Evolutionary conservation across 2,329 filamentous ascomycete species (phyloP), one percentile per base, ranked within the genome.

Genomic region (Grosmannia clavigera): DNA sequence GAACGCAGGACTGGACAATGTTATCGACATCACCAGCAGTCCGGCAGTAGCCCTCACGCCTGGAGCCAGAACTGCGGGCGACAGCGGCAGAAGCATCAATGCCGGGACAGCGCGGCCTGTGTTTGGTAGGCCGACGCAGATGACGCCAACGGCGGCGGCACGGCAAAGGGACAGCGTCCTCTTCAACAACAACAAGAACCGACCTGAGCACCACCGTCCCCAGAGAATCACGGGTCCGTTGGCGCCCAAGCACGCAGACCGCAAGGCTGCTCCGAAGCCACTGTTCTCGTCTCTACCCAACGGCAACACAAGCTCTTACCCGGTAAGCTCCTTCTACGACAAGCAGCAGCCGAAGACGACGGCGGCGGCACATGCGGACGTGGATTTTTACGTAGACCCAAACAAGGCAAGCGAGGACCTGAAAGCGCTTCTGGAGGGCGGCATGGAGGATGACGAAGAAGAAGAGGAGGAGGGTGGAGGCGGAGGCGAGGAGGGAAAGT

Each of bases 361-460:
- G 5, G 33, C 50, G 10, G 10, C 55, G 1, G 12, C 67, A 1
- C 48, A 63, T n/a, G 57, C 22, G 2, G 62, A 65, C 5, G 60
- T 61, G 19, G 58, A 65, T 14, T 61, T 83, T 63, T 90, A 88
- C 65, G 83, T 87, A 6, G 87, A 92, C 65, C 82, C 86, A 0
- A 76, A 77, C 61, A 86, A 89, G 69, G 88, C 89, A 12, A 83
- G 81, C 57, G 85, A 85, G 55, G 88, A 92, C 65, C 78, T 94
- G 64, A 94, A 94, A 70, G 87, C 86, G 9, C 72, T 94, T n/a
- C 77, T 94, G 1, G 89, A 92, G 69, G 89, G 88, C 9, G 87
- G 87, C 11, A 84, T 92, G 72, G 87, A 92, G 58, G 87, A 89
- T 16, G 85, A 87, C 55, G 76, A 76, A 27, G 74, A 74, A 3